phyloP scores from a whole-genome alignment of 148 eudicot genomes.

The Spergularia bocconei region DNA sequence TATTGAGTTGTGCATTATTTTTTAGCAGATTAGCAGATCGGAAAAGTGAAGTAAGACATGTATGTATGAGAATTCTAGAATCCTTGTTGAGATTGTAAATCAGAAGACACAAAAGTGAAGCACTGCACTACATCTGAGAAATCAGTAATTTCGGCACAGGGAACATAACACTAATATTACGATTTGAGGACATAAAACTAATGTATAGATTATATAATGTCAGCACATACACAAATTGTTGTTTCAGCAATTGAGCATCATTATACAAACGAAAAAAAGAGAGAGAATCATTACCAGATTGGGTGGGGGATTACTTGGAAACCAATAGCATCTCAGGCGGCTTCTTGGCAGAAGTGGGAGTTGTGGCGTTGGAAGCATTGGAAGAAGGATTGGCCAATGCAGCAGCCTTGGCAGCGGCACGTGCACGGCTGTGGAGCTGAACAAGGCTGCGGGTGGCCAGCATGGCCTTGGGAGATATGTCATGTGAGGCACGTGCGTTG shows the following conservation, averaged over 20 bases:
- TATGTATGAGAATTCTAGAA: neutral
- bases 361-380: conserved; percentile 59
- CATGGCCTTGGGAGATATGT: conserved; percentile 78
- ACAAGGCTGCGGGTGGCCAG: conserved; percentile 75
- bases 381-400: conserved; percentile 39
- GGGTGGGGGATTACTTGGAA: conserved; percentile 47
- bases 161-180: too few relatives aligned
- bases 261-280: neutral
- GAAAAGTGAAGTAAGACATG: neutral
- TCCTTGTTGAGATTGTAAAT: neutral
- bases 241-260: too few relatives aligned
- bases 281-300: conserved; percentile 6
- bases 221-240: too few relatives aligned
- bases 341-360: conserved; percentile 60
- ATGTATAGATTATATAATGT: too few relatives aligned
- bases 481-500: conserved; percentile 88
- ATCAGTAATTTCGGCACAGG: too few relatives aligned
- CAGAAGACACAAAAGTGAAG: neutral
- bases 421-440: conserved; percentile 63
- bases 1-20: too few relatives aligned
- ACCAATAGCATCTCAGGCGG: conserved; percentile 81
- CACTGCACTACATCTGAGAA: too few relatives aligned
- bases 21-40: neutral
- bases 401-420: conserved; percentile 46
- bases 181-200: too few relatives aligned